Evolutionary conservation across 2,329 filamentous ascomycete species (phyloP), one percentile per base, ranked within the genome.

Genomic region (Thermoascus crustaceus): DNA sequence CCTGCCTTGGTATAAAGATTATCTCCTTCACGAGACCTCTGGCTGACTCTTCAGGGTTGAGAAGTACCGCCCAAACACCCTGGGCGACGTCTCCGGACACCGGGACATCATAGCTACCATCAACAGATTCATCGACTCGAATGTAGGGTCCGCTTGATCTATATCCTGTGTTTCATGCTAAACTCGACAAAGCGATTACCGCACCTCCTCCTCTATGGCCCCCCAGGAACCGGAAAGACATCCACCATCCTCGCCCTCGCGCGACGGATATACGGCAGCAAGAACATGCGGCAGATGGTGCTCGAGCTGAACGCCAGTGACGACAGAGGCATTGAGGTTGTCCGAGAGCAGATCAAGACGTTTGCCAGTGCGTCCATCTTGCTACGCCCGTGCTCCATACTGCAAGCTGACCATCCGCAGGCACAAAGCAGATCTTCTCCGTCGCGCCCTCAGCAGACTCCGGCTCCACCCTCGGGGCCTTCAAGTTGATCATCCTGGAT

Each of bases 291-390:
- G 11, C 91, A 98, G 63, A 96, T 98, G 87, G 91, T 98, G 11
- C 76, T 98, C 21, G 91, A 98, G 64, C 76, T 98, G 46, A 98
- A 98, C 59, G 91, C 91, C 25, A 94, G 87, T 32, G 91, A 98
- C 57, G 91, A 98, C 61, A 76, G 91, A 63, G 91, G 91, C 54
- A 98, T 98, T 60, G 91, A 98, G 47, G 91, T 98, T 2, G 91
- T 98, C 38, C 78, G 88, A 47, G 91, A 98, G 67, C 91, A 98
- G 64, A 98, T 98, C 75, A 98, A 96, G 73, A 98, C 91, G 0
- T 98, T 98, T 66, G 89, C 86, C 25, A 93, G 85, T 67, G 34
- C 34, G 54, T 60, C 18, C 1, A 34, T 30, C 19, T n/a, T 32
- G 19, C 11, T 34, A n/a, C n/a, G n/a, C n/a, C n/a, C n/a, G n/a